These are phyloP conservation scores for Suillus variegatus DNA, from an alignment of 768 basidiomycete species.

Conservation along the genomic window DNA sequence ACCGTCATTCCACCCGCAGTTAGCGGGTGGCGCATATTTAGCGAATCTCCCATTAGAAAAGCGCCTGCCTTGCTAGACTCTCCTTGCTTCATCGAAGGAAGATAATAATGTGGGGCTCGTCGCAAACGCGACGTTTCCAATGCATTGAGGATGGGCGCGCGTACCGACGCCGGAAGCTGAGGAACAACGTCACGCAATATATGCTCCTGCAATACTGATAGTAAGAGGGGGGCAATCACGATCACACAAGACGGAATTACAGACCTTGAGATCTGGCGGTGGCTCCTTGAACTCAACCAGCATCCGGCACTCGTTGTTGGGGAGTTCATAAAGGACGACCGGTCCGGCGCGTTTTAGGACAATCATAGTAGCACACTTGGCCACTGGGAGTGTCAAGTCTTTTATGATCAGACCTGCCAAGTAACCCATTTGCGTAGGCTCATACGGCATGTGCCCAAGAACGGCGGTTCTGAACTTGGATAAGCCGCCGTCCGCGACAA, in stretches of 20 bases:
- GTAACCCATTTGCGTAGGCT: conserved; percentile 61
- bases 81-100: conserved; percentile 72
- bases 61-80: conserved; percentile 55
- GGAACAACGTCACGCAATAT: conserved; percentile 71
- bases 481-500: conserved; percentile 89
- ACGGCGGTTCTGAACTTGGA: conserved; percentile 77
- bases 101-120: conserved; percentile 89
- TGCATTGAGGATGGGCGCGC: conserved; percentile 57
- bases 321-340: conserved; percentile 86
- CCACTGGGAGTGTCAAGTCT: conserved; percentile 66
- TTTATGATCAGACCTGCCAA: conserved; percentile 84
- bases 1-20: conserved; percentile 97
- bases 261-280: conserved; percentile 74
- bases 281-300: conserved; percentile 82
- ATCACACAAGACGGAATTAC: not conserved
- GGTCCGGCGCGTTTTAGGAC: conserved; percentile 76
- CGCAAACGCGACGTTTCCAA: conserved; percentile 73
- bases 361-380: conserved; percentile 73
- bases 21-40: conserved; percentile 96
- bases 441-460: conserved; percentile 44
- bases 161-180: conserved; percentile 69
- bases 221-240: conserved; percentile 4
- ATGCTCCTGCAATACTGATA: conserved; percentile 42
- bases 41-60: conserved; percentile 84
- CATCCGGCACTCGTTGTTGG: conserved; percentile 79